Evolutionary conservation across 192 early-diverging fungal species (phyloP).

Genomic region (Glomus cerebriforme): DNA sequence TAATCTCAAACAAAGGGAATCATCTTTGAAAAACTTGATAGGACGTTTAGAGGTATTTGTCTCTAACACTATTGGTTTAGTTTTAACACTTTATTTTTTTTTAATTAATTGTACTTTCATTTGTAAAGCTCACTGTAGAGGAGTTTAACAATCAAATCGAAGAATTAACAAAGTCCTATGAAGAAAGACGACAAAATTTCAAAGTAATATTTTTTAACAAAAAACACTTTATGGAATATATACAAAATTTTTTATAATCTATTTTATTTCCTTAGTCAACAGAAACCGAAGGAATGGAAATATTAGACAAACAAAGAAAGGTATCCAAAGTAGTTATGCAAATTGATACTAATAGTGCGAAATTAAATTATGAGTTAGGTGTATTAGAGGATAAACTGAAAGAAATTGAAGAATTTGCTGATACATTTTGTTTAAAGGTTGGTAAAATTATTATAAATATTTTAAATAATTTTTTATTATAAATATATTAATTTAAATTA

Average conservation of each 20-base stretch:
- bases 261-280: slow-evolving; percentile 5
- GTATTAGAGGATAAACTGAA: slow-evolving; percentile 46
- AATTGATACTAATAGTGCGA: slow-evolving; percentile 39
- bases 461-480: not conserved
- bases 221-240: not conserved
- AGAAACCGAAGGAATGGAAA: slow-evolving; percentile 2
- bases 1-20: slow-evolving; percentile 33
- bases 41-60: slow-evolving; percentile 19
- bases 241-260: not conserved
- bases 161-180: slow-evolving; percentile 5
- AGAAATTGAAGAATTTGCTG: slow-evolving; percentile 48
- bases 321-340: slow-evolving; percentile 33
- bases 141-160: slow-evolving; percentile 21
- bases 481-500: slow-evolving; percentile 1
- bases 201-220: slow-evolving; percentile 12
- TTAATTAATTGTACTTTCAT: slow-evolving; percentile 18
- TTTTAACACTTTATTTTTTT: not conserved
- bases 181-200: slow-evolving; percentile 21
- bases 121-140: slow-evolving; percentile 1
- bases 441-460: slow-evolving; percentile 2
- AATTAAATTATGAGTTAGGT: slow-evolving; percentile 45
- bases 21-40: slow-evolving; percentile 15
- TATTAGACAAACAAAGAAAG: slow-evolving; percentile 35
- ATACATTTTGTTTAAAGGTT: slow-evolving; percentile 44
- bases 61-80: slow-evolving; percentile 10